Evolutionary conservation across 208 protist species (phyloP).

Genomic region (Naegleria lovaniensis): DNA sequence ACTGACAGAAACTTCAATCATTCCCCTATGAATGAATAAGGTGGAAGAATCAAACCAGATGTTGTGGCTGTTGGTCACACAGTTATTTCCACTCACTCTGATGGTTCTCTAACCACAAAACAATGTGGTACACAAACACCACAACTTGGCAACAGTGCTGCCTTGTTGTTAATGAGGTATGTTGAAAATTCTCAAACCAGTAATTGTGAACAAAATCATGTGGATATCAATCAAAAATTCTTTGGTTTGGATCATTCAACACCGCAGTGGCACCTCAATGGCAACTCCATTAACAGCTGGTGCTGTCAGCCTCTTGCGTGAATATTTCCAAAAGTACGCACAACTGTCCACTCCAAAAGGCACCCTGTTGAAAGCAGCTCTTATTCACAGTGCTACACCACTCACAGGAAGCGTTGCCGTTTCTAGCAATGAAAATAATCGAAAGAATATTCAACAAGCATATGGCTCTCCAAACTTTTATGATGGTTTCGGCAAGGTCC

Average conservation of each 20-base stretch:
- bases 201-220: too few relatives aligned
- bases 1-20: too few relatives aligned
- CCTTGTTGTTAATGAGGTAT: not conserved
- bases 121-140: not conserved
- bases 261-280: slow-evolving; percentile 9
- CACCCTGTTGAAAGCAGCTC: not conserved
- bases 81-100: not conserved
- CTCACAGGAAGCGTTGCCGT: not conserved
- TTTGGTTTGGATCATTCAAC: too few relatives aligned
- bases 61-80: not conserved
- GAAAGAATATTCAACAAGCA: not conserved
- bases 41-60: slow-evolving; percentile 37
- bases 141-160: not conserved
- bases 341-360: not conserved
- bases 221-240: too few relatives aligned
- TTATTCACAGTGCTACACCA: not conserved
- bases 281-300: not conserved
- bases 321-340: not conserved
- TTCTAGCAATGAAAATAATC: not conserved
- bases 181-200: too few relatives aligned
- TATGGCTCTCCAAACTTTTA: not conserved
- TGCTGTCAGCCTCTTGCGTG: not conserved
- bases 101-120: not conserved
- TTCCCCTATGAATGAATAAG: too few relatives aligned
- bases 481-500: not conserved